phyloP scores from a whole-genome alignment of 23 red algal species.

The Gracilaria gracilis region DNA sequence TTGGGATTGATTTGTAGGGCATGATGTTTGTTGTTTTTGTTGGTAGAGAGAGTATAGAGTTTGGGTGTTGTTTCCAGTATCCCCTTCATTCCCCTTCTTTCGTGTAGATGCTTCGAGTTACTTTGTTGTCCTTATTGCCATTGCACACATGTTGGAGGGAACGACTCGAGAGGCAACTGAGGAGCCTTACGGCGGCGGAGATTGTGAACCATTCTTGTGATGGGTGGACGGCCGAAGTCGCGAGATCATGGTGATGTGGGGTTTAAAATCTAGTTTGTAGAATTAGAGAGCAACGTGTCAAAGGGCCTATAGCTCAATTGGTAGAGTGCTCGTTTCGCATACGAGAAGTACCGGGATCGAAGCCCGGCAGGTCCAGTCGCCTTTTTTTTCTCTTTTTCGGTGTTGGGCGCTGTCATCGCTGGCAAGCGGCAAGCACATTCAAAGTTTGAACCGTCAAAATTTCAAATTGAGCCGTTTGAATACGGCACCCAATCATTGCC shows the following conservation, averaged over 20 bases:
- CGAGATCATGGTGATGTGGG: too few species aligned
- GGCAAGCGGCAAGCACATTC: neutral
- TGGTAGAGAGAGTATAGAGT: neutral
- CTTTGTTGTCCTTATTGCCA: too few species aligned
- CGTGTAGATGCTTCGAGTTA: neutral
- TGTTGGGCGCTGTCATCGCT: too few species aligned
- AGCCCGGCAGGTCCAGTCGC: conserved; percentile 74
- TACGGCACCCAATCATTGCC: neutral
- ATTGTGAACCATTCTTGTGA: too few species aligned
- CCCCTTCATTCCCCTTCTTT: neutral
- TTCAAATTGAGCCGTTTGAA: conserved; percentile 12
- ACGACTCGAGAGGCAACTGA: too few species aligned
- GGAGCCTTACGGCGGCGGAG: too few species aligned
- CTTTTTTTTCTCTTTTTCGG: neutral
- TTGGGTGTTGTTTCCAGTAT: neutral
- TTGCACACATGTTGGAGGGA: too few species aligned
- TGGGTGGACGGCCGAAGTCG: too few species aligned
- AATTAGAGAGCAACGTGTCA: too few species aligned
- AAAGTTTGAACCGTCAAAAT: conserved; percentile 29
- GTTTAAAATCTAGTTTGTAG: too few species aligned
- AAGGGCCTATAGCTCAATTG: conserved; percentile 37
- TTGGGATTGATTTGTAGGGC: neutral
- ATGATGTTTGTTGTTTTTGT: conserved; percentile 23
- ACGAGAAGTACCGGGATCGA: conserved; percentile 85
- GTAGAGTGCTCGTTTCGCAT: conserved; percentile 47